Conservation (phyloP, 768 basidiomycete genomes). For the Pisolithus albus region DNA sequence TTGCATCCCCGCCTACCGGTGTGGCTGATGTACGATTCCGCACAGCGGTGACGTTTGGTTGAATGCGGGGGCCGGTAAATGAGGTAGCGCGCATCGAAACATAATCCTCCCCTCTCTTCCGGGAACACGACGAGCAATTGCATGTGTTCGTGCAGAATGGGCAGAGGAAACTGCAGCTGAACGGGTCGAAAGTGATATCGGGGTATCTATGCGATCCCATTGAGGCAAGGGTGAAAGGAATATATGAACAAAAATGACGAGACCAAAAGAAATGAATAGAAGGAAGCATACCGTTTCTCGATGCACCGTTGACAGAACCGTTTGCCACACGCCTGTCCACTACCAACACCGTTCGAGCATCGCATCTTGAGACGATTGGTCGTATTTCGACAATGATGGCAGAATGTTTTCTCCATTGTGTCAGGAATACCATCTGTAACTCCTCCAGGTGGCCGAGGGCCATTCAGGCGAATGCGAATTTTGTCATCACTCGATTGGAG, state of each 20-base stretch:
- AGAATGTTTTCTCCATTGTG: constrained; percentile 13
- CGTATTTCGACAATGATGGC: constrained; percentile 33
- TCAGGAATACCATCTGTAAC: not conserved
- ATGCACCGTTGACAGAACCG: constrained; percentile 33
- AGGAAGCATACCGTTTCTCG: constrained; percentile 22
- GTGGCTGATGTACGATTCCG: constrained; percentile 9
- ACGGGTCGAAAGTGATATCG: constrained; percentile 30
- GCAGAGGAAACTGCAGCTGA: constrained; percentile 31
- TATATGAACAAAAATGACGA: not conserved
- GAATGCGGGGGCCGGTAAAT: constrained; percentile 16
- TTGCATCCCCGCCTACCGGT: not conserved
- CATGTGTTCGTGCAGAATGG: constrained; percentile 41
- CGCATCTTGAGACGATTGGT: constrained; percentile 28
- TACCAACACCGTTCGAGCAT: constrained; percentile 21
- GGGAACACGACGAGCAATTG: constrained; percentile 42
- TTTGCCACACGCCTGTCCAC: constrained; percentile 22
- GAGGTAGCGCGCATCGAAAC: constrained; percentile 26
- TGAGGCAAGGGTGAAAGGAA: not conserved
- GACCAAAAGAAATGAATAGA: not conserved
- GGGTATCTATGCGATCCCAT: constrained; percentile 28
- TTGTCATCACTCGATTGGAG: not conserved
- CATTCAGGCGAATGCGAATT: not conserved
- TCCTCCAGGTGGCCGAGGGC: not conserved
- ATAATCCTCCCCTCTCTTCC: constrained; percentile 42
- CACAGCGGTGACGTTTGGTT: constrained; percentile 18